Evolutionary conservation across 2,329 filamentous ascomycete species (phyloP).

Genomic region (Colletotrichum magnum): DNA sequence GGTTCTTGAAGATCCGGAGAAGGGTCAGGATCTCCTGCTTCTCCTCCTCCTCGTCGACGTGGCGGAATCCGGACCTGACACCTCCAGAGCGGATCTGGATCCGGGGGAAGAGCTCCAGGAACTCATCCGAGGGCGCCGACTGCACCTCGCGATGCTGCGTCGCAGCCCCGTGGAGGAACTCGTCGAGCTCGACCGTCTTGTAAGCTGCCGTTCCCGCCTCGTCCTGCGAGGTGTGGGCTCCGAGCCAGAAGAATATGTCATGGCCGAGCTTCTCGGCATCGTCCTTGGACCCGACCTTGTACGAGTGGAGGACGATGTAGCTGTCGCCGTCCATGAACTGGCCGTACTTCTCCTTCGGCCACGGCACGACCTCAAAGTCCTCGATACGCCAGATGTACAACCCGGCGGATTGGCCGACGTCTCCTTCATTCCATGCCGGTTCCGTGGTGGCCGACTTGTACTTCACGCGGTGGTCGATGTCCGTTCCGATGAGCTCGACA

Average conservation of each 20-base stretch:
- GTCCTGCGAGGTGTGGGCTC: slow-evolving; percentile 75
- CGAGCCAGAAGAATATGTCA: slow-evolving; percentile 80
- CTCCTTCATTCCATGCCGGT: slow-evolving; percentile 75
- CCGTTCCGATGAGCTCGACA: slow-evolving; percentile 74
- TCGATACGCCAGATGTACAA: slow-evolving; percentile 78
- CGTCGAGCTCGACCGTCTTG: slow-evolving; percentile 79
- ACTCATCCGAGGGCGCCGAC: slow-evolving; percentile 69
- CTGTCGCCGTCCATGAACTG: slow-evolving; percentile 78
- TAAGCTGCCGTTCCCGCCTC: slow-evolving; percentile 79
- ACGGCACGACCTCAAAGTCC: slow-evolving; percentile 74
- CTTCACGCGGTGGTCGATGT: slow-evolving; percentile 78
- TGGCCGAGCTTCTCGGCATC: slow-evolving; percentile 65
- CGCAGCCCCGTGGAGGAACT: slow-evolving; percentile 73
- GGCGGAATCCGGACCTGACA: slow-evolving; percentile 73
- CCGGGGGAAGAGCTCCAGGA: slow-evolving; percentile 72
- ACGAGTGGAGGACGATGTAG: slow-evolving; percentile 75
- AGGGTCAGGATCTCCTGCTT: slow-evolving; percentile 63
- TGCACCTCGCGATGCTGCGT: slow-evolving; percentile 77
- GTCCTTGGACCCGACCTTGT: slow-evolving; percentile 63
- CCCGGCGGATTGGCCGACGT: slow-evolving; percentile 66
- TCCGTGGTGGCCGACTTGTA: slow-evolving; percentile 75
- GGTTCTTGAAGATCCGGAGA: slow-evolving; percentile 75
- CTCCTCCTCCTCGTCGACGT: slow-evolving; percentile 66
- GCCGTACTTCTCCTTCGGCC: slow-evolving; percentile 70
- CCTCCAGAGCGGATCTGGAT: slow-evolving; percentile 74